Percentiles rank a stretch among this genome's conserved stretches.
Conservation (phyloP, 345 rosid genomes). For the Citropsis articulata region DNA sequence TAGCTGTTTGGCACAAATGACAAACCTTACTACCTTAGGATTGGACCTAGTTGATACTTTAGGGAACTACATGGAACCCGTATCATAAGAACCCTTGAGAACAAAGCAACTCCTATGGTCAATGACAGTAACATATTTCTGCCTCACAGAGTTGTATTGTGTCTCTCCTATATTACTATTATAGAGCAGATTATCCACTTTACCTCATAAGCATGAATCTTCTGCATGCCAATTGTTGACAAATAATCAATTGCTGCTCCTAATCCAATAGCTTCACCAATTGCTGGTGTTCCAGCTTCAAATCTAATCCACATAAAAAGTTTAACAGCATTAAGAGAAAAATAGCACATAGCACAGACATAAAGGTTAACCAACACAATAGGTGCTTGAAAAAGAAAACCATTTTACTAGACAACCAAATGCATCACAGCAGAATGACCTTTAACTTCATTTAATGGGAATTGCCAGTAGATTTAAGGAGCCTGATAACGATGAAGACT, state of each 20-base stretch:
- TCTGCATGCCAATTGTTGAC: conserved; percentile 75
- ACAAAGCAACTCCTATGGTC: neutral
- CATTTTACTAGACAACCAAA: neutral
- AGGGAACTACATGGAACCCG: neutral
- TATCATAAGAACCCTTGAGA: neutral
- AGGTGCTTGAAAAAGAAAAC: neutral
- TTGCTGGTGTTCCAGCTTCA: conserved; percentile 99
- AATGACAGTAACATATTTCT: neutral
- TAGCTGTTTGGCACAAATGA: neutral
- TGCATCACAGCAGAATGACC: neutral
- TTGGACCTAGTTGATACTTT: neutral
- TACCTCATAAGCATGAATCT: conserved; percentile 86
- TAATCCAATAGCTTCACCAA: conserved; percentile 90
- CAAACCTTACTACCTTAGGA: neutral
- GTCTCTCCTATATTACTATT: neutral
- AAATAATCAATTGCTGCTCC: conserved; percentile 96
- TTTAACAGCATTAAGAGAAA: neutral
- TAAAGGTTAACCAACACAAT: neutral
- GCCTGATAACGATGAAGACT: neutral
- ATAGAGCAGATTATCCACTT: conserved; percentile 4
- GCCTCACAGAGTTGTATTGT: neutral
- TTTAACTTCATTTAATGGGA: neutral
- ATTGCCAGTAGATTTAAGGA: neutral
- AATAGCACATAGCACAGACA: neutral
- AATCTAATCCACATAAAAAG: conserved; percentile 49